A percentile compares a stretch with the other conserved stretches of the same genome.
phyloP scores from a whole-genome alignment of 1,139 yeast species.

The Kodamaea derodonti region DNA sequence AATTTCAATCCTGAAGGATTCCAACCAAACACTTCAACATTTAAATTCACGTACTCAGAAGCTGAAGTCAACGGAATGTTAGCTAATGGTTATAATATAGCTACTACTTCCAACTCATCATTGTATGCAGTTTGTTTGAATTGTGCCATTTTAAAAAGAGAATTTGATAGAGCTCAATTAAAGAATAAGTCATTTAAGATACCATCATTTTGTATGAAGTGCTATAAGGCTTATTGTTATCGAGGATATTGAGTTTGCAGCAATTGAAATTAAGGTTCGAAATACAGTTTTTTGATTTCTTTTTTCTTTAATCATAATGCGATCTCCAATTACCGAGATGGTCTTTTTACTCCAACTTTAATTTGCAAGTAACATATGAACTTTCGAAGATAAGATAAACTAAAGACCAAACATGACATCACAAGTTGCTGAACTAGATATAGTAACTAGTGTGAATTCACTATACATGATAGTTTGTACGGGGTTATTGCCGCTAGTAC shows the following conservation, averaged over 20 bases:
- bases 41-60: conserved; percentile 46
- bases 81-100: conserved; percentile 49
- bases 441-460: conserved; percentile 28
- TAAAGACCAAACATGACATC: no score
- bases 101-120: conserved; percentile 42
- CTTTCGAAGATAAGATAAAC: no score
- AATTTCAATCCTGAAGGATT: conserved; percentile 26
- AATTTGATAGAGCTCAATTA: conserved; percentile 37
- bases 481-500: conserved; percentile 27
- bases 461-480: conserved; percentile 39
- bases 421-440: conserved; percentile 9
- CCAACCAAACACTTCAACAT: conserved; percentile 56
- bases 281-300: no score
- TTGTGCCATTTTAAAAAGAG: conserved; percentile 57
- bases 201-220: conserved; percentile 18
- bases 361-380: no score
- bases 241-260: no score
- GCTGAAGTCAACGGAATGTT: conserved; percentile 44
- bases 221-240: conserved; percentile 24
- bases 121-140: conserved; percentile 49
- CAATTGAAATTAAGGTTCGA: no score
- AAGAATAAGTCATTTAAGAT: conserved; percentile 2
- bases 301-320: no score
- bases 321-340: no score
- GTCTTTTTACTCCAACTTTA: no score